Conservation (phyloP, 768 basidiomycete species). For the Amanita thiersii region DNA sequence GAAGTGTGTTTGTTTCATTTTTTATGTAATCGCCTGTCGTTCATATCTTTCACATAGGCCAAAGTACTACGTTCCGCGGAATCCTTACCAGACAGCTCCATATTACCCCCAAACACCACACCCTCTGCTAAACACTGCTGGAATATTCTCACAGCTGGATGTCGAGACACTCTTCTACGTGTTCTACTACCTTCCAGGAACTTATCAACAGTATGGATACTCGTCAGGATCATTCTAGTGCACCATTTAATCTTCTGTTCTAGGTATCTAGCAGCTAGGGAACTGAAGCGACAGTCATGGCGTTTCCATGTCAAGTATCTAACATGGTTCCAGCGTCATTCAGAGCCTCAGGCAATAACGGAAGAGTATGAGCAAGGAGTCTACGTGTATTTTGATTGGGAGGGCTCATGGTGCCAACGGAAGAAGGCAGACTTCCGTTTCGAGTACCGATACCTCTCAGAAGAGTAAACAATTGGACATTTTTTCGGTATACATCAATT, state of each 20-base stretch:
- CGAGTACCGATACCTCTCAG: slow-evolving; percentile 90
- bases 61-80: slow-evolving; percentile 92
- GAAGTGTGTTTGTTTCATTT: slow-evolving; percentile 47
- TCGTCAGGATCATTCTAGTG: not conserved
- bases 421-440: slow-evolving; percentile 98
- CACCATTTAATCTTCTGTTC: slow-evolving; percentile 3
- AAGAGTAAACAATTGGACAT: slow-evolving; percentile 48
- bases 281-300: slow-evolving; percentile 97
- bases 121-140: slow-evolving; percentile 71
- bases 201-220: slow-evolving; percentile 85
- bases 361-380: slow-evolving; percentile 99
- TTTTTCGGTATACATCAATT: not conserved
- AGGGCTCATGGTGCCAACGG: slow-evolving; percentile 96
- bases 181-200: slow-evolving; percentile 96
- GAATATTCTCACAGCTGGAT: slow-evolving; percentile 85
- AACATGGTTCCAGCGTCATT: slow-evolving; percentile 99
- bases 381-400: slow-evolving; percentile 99
- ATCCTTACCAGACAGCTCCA: slow-evolving; percentile 82
- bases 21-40: slow-evolving; percentile 5
- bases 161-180: slow-evolving; percentile 98
- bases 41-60: slow-evolving; percentile 46
- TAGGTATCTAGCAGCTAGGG: slow-evolving; percentile 92
- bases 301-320: slow-evolving; percentile 98
- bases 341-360: slow-evolving; percentile 96
- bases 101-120: slow-evolving; percentile 93